These are phyloP conservation scores for Myriosclerotinia curreyana DNA, from an alignment of 2,329 filamentous ascomycete genomes.

Conservation along the genomic window DNA sequence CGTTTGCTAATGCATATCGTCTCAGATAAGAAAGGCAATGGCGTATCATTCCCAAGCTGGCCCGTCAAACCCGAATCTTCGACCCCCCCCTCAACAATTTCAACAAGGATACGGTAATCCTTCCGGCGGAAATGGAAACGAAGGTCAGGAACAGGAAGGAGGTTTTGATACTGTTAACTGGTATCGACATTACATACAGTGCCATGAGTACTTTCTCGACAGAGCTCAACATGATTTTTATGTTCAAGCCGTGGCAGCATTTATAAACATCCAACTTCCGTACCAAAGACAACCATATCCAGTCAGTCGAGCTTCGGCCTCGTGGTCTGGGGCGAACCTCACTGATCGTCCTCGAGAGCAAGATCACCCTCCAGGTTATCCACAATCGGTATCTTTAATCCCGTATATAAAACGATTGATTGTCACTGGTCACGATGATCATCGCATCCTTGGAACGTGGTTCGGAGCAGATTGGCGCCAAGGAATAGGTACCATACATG, in stretches of 20 bases:
- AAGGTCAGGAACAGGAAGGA: background rate
- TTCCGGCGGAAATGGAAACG: background rate
- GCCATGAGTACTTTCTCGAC: slow-evolving; percentile 87
- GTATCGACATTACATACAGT: slow-evolving; percentile 88
- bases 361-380: slow-evolving; percentile 26
- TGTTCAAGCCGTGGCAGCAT: slow-evolving; percentile 84
- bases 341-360: slow-evolving; percentile 34
- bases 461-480: slow-evolving; percentile 90
- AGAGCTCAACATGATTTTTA: slow-evolving; percentile 79
- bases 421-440: slow-evolving; percentile 85
- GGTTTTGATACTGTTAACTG: slow-evolving; percentile 82
- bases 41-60: slow-evolving; percentile 22
- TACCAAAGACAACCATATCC: slow-evolving; percentile 64
- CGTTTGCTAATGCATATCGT: slow-evolving; percentile 15
- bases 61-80: slow-evolving; percentile 18
- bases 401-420: slow-evolving; percentile 89
- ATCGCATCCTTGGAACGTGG: slow-evolving; percentile 85
- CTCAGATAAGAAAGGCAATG: slow-evolving; percentile 18
- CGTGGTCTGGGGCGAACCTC: slow-evolving; percentile 40
- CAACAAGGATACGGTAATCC: slow-evolving; percentile 14
- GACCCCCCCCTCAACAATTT: slow-evolving; percentile 9
- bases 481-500: slow-evolving; percentile 78
- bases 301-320: slow-evolving; percentile 42
- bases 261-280: slow-evolving; percentile 87
- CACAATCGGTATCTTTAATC: slow-evolving; percentile 61